phyloP scores from a whole-genome alignment of 2,329 filamentous ascomycete species.

The Plenodomus tracheiphilus region DNA sequence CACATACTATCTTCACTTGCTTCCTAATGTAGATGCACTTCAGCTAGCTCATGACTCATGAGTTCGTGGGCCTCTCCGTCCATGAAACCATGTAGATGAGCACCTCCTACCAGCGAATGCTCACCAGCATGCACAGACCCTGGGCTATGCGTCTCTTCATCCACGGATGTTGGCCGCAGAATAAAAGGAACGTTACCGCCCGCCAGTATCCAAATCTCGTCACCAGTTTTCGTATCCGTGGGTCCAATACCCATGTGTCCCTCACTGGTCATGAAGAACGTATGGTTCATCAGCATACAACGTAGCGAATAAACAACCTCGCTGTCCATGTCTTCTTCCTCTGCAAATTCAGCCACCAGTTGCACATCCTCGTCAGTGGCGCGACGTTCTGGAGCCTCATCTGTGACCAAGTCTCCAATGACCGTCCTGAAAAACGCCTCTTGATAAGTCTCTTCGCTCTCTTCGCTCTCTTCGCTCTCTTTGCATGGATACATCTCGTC shows the following conservation, averaged over 20 bases:
- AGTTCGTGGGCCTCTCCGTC: background rate
- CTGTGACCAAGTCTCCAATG: background rate
- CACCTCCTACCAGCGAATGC: background rate
- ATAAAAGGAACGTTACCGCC: background rate
- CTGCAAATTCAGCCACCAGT: background rate
- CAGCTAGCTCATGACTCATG: background rate
- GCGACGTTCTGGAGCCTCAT: background rate
- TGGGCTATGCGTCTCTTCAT: background rate
- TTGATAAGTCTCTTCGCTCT: background rate
- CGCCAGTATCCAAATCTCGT: background rate
- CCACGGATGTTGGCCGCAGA: background rate
- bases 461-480: background rate
- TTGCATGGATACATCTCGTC: background rate
- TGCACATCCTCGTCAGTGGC: background rate
- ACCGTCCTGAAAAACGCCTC: background rate
- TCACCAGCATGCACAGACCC: background rate
- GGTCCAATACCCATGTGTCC: background rate
- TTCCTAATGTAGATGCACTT: background rate
- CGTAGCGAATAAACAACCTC: background rate
- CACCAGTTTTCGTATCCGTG: background rate
- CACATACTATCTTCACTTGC: background rate
- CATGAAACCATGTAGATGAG: constrained; percentile 2
- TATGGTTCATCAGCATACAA: background rate
- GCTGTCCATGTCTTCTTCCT: background rate
- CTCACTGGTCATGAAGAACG: background rate